Evolutionary conservation across 768 basidiomycete species (phyloP).

Genomic region (Termitomyces sp.): DNA sequence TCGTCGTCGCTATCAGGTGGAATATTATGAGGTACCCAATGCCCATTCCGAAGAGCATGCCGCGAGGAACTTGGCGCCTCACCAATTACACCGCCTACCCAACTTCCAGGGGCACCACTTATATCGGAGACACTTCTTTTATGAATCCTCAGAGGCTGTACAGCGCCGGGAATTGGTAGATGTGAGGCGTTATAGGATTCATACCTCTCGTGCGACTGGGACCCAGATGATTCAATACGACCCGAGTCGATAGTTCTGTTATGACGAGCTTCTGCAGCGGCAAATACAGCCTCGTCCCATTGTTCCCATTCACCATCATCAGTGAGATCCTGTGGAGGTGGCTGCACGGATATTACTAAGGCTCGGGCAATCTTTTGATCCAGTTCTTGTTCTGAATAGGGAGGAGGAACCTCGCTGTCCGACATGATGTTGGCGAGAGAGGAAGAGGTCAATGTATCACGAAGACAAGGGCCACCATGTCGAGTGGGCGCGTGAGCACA

Average conservation of each 20-base stretch:
- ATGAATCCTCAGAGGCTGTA: constrained; percentile 30
- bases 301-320: constrained; percentile 43
- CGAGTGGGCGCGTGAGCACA: not conserved
- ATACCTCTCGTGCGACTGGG: constrained; percentile 2
- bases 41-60: constrained; percentile 1
- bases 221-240: constrained; percentile 4
- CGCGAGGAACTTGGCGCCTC: not conserved
- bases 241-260: not conserved
- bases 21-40: constrained; percentile 3
- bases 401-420: constrained; percentile 30
- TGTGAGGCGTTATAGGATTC: not conserved
- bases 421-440: constrained; percentile 8
- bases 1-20: constrained; percentile 16
- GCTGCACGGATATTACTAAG: constrained; percentile 30
- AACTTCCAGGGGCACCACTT: constrained; percentile 6
- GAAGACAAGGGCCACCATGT: not conserved
- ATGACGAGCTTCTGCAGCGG: constrained; percentile 19
- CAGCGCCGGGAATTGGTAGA: constrained; percentile 8
- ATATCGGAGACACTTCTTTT: constrained; percentile 19
- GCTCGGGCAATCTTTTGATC: constrained; percentile 47
- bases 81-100: constrained; percentile 1
- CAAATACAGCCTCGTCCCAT: constrained; percentile 40
- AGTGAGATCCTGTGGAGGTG: constrained; percentile 3
- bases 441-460: not conserved
- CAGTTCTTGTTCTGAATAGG: constrained; percentile 43